Conservation (phyloP, 169 alveolate genomes). For the Plasmodium gaboni region DNA sequence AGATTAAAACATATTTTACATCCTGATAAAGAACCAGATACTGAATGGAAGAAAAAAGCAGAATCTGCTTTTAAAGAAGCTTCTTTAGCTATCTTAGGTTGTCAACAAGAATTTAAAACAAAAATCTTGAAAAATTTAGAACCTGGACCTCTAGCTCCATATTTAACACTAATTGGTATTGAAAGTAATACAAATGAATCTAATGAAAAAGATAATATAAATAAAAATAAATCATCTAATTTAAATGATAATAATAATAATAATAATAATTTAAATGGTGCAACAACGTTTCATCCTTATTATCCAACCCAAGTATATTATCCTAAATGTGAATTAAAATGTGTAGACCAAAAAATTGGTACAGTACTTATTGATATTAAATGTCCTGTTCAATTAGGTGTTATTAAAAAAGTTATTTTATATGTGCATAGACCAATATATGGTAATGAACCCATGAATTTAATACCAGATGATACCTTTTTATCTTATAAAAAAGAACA, state of each 20-base stretch:
- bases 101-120: slow-evolving; percentile 75
- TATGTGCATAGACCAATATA: slow-evolving; percentile 83
- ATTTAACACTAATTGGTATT: slow-evolving; percentile 41
- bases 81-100: slow-evolving; percentile 83
- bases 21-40: slow-evolving; percentile 85
- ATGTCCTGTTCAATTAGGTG: slow-evolving; percentile 77
- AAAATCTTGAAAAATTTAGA: slow-evolving; percentile 46
- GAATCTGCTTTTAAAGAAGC: slow-evolving; percentile 87
- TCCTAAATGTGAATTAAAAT: slow-evolving; percentile 78
- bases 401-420: slow-evolving; percentile 75
- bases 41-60: slow-evolving; percentile 83
- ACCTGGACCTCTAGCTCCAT: slow-evolving; percentile 69
- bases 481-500: slow-evolving; percentile 71
- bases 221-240: neutral
- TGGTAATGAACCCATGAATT: slow-evolving; percentile 82
- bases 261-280: neutral
- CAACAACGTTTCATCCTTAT: slow-evolving; percentile 20
- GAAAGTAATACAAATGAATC: neutral
- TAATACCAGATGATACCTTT: slow-evolving; percentile 65
- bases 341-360: slow-evolving; percentile 82
- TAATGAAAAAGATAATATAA: neutral
- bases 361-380: slow-evolving; percentile 74
- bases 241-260: neutral
- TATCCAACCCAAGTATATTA: slow-evolving; percentile 72
- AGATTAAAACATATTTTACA: slow-evolving; percentile 83